Evolutionary conservation across 129 eudicot species (phyloP).

Genomic region (Flaveria sonorensis): DNA sequence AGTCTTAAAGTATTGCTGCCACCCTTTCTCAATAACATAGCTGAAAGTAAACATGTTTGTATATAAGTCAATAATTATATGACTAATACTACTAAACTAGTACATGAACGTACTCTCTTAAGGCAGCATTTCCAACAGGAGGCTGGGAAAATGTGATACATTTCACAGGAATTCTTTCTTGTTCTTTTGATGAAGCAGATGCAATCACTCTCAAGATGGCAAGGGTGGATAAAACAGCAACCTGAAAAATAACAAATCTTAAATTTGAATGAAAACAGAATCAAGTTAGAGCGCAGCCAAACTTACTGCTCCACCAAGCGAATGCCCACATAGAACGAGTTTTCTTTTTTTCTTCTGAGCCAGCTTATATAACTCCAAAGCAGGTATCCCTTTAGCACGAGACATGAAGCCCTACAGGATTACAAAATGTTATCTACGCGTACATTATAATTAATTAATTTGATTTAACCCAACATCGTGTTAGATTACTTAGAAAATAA

Average conservation of each 20-base stretch:
- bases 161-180: conserved; percentile 84
- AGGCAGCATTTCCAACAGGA: conserved; percentile 99
- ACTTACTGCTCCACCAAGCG: conserved; percentile 99
- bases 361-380: conserved; percentile 89
- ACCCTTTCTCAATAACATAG: conserved; percentile 82
- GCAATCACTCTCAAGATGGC: conserved; percentile 93
- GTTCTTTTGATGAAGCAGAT: conserved; percentile 73
- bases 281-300: conserved; percentile 13
- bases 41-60: conserved; percentile 44
- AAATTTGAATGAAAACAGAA: neutral
- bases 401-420: conserved; percentile 86
- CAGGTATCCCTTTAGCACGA: conserved; percentile 99
- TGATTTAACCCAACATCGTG: conserved; percentile 1
- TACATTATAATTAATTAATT: conserved; percentile 9
- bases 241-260: conserved; percentile 45
- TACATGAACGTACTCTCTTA: conserved; percentile 74
- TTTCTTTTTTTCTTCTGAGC: conserved; percentile 95
- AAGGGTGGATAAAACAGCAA: conserved; percentile 95
- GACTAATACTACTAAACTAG: conserved; percentile 1
- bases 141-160: conserved; percentile 99
- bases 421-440: conserved; percentile 19
- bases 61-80: conserved; percentile 1
- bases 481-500: neutral
- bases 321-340: conserved; percentile 97
- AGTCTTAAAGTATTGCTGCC: conserved; percentile 90